Conservation (phyloP, 305 asterid genomes). For the Solanum hybrid region DNA sequence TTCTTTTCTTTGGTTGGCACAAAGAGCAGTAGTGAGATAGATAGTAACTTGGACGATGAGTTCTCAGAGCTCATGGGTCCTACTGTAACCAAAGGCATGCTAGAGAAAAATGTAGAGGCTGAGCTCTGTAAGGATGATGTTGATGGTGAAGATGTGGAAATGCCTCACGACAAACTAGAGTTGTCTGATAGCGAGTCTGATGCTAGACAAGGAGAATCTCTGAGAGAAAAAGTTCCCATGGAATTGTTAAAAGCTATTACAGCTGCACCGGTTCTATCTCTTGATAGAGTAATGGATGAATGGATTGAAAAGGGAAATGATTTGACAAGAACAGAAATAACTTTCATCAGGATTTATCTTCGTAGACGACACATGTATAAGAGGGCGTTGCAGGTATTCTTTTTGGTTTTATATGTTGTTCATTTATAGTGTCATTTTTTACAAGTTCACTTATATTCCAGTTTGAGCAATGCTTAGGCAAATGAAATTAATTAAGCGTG, state of each 20-base stretch:
- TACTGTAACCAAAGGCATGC: neutral
- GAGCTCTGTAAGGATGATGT: slow-evolving; percentile 16
- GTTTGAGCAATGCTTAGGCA: neutral
- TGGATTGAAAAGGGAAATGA: slow-evolving; percentile 77
- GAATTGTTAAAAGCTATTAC: neutral
- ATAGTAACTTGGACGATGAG: neutral
- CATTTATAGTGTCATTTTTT: neutral
- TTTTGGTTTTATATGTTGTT: neutral
- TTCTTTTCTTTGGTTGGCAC: slow-evolving; percentile 24
- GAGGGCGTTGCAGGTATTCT: slow-evolving; percentile 70
- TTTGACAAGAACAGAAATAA: slow-evolving; percentile 31
- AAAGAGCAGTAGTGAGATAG: slow-evolving; percentile 21
- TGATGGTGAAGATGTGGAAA: neutral
- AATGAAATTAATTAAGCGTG: neutral
- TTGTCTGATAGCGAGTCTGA: neutral
- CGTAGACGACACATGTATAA: slow-evolving; percentile 39
- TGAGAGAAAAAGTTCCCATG: neutral
- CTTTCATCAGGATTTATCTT: slow-evolving; percentile 25
- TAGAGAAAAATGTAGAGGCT: slow-evolving; percentile 16
- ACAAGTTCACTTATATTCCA: neutral
- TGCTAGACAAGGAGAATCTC: neutral
- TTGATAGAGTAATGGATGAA: slow-evolving; percentile 38
- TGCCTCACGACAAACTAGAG: slow-evolving; percentile 6
- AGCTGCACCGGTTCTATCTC: slow-evolving; percentile 20
- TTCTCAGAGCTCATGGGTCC: slow-evolving; percentile 19